Evolutionary conservation across 2,329 filamentous ascomycete genomes (phyloP).

Genomic region (Ophiocordyceps robertsii): DNA sequence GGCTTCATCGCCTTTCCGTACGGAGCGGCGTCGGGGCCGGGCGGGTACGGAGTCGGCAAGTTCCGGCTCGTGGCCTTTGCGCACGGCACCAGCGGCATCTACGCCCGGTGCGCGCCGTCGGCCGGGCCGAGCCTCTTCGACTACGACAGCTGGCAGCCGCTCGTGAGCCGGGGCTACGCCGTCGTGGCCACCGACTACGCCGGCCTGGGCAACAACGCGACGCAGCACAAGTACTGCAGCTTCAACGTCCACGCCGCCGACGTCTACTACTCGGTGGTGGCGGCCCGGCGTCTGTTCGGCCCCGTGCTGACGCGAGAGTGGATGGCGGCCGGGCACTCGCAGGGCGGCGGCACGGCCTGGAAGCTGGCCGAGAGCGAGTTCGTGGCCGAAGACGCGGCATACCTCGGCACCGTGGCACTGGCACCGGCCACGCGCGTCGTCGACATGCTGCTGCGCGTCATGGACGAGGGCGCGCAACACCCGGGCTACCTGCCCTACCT

Average conservation of each 20-base stretch:
- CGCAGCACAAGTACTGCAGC: conserved; percentile 7
- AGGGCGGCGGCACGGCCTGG: conserved; percentile 9
- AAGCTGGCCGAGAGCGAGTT: conserved; percentile 7
- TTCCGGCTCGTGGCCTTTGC: conserved; percentile 4
- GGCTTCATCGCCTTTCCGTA: conserved; percentile 5
- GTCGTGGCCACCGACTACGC: conserved; percentile 10
- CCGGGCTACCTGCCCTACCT: conserved; percentile 3
- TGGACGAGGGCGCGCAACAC: not conserved
- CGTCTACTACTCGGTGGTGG: conserved; percentile 5
- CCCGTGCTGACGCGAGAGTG: conserved; percentile 2
- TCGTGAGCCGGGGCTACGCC: conserved; percentile 4
- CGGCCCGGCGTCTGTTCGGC: conserved; percentile 3
- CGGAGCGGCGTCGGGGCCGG: not conserved
- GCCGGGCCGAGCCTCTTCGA: conserved; percentile 2
- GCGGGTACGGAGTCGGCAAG: not conserved
- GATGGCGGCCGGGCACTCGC: conserved; percentile 7
- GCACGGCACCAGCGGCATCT: conserved; percentile 6
- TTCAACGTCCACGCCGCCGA: conserved; percentile 5
- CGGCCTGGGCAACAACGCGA: conserved; percentile 9
- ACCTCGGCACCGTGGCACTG: conserved; percentile 7
- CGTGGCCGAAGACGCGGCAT: conserved; percentile 2
- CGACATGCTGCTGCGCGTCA: conserved; percentile 2
- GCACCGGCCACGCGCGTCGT: conserved; percentile 4
- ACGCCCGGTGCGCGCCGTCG: conserved; percentile 4
- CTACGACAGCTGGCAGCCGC: conserved; percentile 4